These are phyloP conservation scores for Silene coronaria DNA, from an alignment of 179 eudicot species.

Conservation along the genomic window DNA sequence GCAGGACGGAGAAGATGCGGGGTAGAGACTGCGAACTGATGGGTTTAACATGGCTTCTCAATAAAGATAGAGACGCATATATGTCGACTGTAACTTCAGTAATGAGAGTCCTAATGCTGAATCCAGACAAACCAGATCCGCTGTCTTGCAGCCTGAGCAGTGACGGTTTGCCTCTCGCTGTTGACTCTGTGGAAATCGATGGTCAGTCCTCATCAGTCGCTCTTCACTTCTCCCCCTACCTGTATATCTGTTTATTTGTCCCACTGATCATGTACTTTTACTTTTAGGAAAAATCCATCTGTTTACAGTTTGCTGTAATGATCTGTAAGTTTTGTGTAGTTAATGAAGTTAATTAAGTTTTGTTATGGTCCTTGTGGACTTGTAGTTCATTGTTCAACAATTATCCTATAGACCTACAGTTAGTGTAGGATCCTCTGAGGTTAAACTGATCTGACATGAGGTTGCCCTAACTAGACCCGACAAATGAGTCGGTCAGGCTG, in stretches of 20 bases:
- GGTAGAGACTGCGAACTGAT: constrained; percentile 68
- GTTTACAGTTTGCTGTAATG: not conserved
- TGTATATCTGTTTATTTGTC: constrained; percentile 21
- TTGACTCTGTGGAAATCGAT: constrained; percentile 63
- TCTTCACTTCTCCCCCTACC: constrained; percentile 11
- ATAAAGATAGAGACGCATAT: constrained; percentile 63
- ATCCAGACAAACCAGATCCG: constrained; percentile 40
- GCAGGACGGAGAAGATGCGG: constrained; percentile 57
- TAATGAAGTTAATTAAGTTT: not conserved
- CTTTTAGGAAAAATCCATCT: not conserved
- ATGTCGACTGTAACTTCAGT: constrained; percentile 67
- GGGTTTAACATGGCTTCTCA: constrained; percentile 91
- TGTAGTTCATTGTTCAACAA: too few relatives aligned
- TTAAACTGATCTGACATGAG: too few relatives aligned
- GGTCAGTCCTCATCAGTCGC: constrained; percentile 35
- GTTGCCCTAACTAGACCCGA: too few relatives aligned
- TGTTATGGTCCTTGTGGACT: too few relatives aligned
- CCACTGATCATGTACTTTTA: constrained; percentile 24
- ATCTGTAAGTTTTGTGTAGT: constrained; percentile 19
- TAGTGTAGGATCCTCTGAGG: too few relatives aligned
- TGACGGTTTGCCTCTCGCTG: constrained; percentile 82
- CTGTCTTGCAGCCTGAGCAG: constrained; percentile 57
- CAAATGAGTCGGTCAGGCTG: too few relatives aligned
- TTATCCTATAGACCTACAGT: too few relatives aligned
- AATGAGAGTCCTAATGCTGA: constrained; percentile 61